phyloP scores from a whole-genome alignment of 78 protist species.

The Dictyostelium capitatum region DNA sequence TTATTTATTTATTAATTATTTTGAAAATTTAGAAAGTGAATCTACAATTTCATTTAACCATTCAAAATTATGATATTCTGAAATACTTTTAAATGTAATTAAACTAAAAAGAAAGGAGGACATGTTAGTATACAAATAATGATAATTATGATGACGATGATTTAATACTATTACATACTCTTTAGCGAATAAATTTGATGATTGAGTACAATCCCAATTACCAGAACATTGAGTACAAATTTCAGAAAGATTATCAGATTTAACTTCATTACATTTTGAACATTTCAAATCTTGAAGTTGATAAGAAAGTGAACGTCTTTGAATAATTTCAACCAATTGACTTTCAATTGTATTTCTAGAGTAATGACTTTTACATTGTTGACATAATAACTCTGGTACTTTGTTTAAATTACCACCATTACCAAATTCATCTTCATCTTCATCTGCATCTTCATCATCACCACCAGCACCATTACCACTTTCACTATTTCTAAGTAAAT shows the following conservation, averaged over 20 bases:
- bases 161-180: constrained; percentile 39
- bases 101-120: constrained; percentile 19
- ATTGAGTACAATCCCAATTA: constrained; percentile 27
- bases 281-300: constrained; percentile 85
- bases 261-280: constrained; percentile 71
- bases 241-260: constrained; percentile 68
- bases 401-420: background rate
- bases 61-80: constrained; percentile 48
- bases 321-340: constrained; percentile 73
- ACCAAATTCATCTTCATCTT: background rate
- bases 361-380: constrained; percentile 40
- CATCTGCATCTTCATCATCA: background rate
- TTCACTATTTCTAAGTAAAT: constrained; percentile 62
- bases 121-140: background rate
- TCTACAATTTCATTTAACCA: constrained; percentile 54
- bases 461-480: background rate
- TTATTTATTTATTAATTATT: background rate
- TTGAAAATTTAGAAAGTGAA: background rate
- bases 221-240: constrained; percentile 82
- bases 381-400: constrained; percentile 6
- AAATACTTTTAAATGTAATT: constrained; percentile 33
- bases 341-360: constrained; percentile 50
- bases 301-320: constrained; percentile 57
- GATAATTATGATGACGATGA: too few species aligned
- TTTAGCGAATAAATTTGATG: background rate